These are phyloP conservation scores for Dalbergia cultrata DNA, from an alignment of 306 rosid genomes.

Conservation along the genomic window DNA sequence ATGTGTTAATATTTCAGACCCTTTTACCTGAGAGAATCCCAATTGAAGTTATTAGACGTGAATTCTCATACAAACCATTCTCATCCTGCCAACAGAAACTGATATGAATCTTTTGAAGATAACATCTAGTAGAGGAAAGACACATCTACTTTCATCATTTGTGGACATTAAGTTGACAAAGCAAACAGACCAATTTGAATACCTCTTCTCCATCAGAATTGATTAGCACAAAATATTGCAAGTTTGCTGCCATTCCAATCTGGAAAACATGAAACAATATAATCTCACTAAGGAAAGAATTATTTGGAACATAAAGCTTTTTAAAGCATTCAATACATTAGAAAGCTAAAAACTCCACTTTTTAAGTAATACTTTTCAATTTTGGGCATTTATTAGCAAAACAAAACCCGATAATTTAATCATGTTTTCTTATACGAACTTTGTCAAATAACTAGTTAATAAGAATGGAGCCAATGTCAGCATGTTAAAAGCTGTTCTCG, in stretches of 20 bases:
- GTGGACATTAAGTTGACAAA: conserved; percentile 17
- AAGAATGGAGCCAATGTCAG: no score
- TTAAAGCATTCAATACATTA: no score
- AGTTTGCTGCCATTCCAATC: conserved; percentile 97
- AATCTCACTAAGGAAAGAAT: background rate
- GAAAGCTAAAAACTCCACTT: no score
- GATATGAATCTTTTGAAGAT: conserved; percentile 32
- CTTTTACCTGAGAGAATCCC: conserved; percentile 74
- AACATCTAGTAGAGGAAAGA: conserved; percentile 17
- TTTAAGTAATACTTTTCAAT: no score
- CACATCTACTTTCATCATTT: background rate
- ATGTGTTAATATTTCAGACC: conserved; percentile 77
- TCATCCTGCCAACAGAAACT: conserved; percentile 21
- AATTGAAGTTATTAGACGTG: conserved; percentile 12
- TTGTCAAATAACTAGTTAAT: no score
- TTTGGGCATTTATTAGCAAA: no score
- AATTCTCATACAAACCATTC: conserved; percentile 9
- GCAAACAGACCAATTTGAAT: conserved; percentile 44
- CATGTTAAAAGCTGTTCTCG: no score
- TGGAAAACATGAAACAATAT: conserved; percentile 46
- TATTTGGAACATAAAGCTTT: no score
- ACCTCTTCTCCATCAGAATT: conserved; percentile 86
- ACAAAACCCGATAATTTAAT: no score
- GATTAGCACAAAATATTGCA: conserved; percentile 79
- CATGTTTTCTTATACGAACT: no score